Base-by-base conservation (phyloP, 306 rosid genomes). In the Malus asiatica region DNA sequence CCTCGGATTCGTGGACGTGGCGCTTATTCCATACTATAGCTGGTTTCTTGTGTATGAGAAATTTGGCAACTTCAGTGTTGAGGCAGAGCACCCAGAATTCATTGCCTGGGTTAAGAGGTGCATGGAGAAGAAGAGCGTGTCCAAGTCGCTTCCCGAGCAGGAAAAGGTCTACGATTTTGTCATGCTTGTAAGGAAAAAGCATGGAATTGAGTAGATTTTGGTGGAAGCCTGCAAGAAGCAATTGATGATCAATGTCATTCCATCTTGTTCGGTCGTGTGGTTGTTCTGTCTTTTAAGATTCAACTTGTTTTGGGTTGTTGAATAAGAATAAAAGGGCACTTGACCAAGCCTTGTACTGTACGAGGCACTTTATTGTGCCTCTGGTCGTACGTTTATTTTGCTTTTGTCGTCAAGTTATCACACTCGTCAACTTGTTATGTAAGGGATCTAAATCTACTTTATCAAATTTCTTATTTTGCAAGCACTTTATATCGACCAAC, bases 81-180 rank as follows among this genome's bases (percentile, higher is more conserved):
- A 62, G 71, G 51, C 61, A 13, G 67, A 68, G 62, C 60, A 35
- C 35, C 79, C 79, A n/a, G 20, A 35, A 66, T 44, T 80, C 11
- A 25, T 62, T n/a, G 68, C 46, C 27, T 80, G 83, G 83, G 72
- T 2, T 1, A 75, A 62, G 29, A 80, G 71, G 25, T 80, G 72
- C 57, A 2, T 29, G 64, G 57, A 45, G 15, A 80, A 71, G 58
- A 40, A 48, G 20, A 74, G 79, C 16, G 79, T 75, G 33, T 69
- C 79, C 59, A 75, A 80, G 72, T 68, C 63, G 65, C 81, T 86
- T 57, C 89, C 86, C 35, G 79, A 71, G 48, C 83, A 68, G 57
- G 2, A 52, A 10, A 77, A 66, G 58, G 74, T 83, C 32, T 77
- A 59, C 52, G 70, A 74, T 19, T 52, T 35, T 20, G 84, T n/a